Percentiles rank a stretch among this genome's conserved stretches.
These are phyloP conservation scores for Pyrenophora seminiperda DNA, from an alignment of 2,329 filamentous ascomycete genomes.

Conservation along the genomic window DNA sequence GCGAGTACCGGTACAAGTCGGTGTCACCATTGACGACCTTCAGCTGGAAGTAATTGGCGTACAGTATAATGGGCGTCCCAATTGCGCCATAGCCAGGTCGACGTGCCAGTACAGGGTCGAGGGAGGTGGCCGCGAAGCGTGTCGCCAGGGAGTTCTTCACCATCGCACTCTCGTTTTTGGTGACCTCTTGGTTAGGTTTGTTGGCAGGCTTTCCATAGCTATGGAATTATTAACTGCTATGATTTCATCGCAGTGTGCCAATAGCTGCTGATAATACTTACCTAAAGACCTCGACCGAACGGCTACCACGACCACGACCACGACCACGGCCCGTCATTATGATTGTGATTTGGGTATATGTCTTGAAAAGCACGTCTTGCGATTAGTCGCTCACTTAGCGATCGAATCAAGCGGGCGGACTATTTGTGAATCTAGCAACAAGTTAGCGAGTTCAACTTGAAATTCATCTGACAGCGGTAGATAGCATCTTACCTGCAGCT, in stretches of 20 bases:
- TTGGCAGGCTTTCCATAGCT: slow-evolving; percentile 40
- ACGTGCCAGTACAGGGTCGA: slow-evolving; percentile 30
- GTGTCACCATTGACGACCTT: slow-evolving; percentile 37
- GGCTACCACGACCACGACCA: too few species aligned
- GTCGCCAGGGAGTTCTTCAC: slow-evolving; percentile 37
- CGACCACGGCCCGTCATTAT: too few species aligned
- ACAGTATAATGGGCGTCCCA: slow-evolving; percentile 48
- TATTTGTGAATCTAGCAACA: too few species aligned
- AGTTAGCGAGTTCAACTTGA: too few species aligned
- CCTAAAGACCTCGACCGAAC: too few species aligned
- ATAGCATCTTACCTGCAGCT: too few species aligned
- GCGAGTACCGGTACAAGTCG: slow-evolving; percentile 36
- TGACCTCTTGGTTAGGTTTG: slow-evolving; percentile 38
- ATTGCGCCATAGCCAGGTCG: slow-evolving; percentile 43
- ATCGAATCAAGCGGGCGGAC: too few species aligned
- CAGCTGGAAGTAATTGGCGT: slow-evolving; percentile 50
- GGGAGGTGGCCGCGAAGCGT: slow-evolving; percentile 28
- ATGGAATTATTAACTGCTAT: slow-evolving; percentile 1
- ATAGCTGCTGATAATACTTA: too few species aligned
- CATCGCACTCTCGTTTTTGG: slow-evolving; percentile 36
- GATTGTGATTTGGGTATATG: too few species aligned
- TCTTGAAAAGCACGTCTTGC: too few species aligned
- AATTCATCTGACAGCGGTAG: too few species aligned
- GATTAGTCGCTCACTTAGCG: too few species aligned
- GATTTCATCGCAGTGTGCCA: not conserved